phyloP scores from a whole-genome alignment of 164 flowering plant species.

The Vitis labrusca region DNA sequence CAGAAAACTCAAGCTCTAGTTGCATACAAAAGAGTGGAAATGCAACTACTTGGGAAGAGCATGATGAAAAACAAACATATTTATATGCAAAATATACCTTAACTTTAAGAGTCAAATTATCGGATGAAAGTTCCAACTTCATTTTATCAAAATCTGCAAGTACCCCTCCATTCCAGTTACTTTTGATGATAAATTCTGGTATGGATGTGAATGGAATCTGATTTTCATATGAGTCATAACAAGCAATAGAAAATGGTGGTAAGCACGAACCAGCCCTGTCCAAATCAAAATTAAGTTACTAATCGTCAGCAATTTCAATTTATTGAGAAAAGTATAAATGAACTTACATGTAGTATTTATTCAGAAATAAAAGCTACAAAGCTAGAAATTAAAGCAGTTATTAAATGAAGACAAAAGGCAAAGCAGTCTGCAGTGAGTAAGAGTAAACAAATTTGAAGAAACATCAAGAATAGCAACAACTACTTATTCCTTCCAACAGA shows the following conservation, averaged over 20 bases:
- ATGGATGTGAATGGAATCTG: conserved; percentile 36
- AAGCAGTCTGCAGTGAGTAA: background rate
- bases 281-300: background rate
- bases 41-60: background rate
- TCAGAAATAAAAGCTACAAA: background rate
- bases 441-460: background rate
- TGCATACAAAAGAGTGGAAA: background rate
- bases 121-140: conserved; percentile 28
- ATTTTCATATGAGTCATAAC: conserved; percentile 53
- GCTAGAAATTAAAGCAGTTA: background rate
- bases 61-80: background rate
- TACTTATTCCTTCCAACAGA: no score
- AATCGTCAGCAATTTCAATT: background rate
- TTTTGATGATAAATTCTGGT: conserved; percentile 34
- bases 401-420: background rate
- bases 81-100: conserved; percentile 37
- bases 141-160: conserved; percentile 12
- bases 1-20: background rate
- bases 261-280: conserved; percentile 53
- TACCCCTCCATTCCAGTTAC: conserved; percentile 9
- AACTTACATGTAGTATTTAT: background rate
- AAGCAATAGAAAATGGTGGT: conserved; percentile 38
- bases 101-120: conserved; percentile 37
- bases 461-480: background rate
- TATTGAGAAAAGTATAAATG: background rate